phyloP scores from a whole-genome alignment of 2,329 filamentous ascomycete species.

The Fusarium nygamai region DNA sequence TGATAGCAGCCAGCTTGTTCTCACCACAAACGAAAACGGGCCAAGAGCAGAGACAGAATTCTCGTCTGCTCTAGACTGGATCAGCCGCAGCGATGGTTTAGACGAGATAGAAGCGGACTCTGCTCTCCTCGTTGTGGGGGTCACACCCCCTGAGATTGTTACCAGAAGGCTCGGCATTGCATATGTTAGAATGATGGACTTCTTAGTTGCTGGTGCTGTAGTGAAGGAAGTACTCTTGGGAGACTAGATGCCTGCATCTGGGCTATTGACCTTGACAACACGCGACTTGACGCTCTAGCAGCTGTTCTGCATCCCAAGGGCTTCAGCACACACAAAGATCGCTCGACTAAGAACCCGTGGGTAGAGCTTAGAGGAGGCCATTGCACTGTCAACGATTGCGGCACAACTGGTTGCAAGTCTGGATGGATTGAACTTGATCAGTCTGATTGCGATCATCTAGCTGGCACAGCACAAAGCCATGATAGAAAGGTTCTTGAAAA shows the following conservation, averaged over 20 bases:
- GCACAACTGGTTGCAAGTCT: too few relatives aligned
- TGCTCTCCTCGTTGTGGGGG: not conserved
- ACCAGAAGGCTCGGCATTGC: not conserved
- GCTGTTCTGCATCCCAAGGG: too few relatives aligned
- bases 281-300: too few relatives aligned
- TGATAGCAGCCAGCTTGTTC: too few relatives aligned
- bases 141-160: fast-evolving
- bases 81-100: not conserved
- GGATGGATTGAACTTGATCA: too few relatives aligned
- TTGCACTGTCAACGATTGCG: too few relatives aligned
- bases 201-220: not conserved
- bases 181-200: not conserved
- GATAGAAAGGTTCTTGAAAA: too few relatives aligned
- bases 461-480: too few relatives aligned
- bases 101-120: not conserved
- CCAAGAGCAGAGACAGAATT: not conserved
- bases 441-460: too few relatives aligned
- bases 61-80: not conserved
- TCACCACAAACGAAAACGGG: not conserved
- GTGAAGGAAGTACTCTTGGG: not conserved
- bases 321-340: too few relatives aligned
- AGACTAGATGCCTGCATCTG: not conserved
- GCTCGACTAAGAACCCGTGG: too few relatives aligned
- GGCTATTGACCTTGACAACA: not conserved
- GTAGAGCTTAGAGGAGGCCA: too few relatives aligned